Evolutionary conservation across 768 basidiomycete species (phyloP).

Genomic region (Saitozyma sp.): DNA sequence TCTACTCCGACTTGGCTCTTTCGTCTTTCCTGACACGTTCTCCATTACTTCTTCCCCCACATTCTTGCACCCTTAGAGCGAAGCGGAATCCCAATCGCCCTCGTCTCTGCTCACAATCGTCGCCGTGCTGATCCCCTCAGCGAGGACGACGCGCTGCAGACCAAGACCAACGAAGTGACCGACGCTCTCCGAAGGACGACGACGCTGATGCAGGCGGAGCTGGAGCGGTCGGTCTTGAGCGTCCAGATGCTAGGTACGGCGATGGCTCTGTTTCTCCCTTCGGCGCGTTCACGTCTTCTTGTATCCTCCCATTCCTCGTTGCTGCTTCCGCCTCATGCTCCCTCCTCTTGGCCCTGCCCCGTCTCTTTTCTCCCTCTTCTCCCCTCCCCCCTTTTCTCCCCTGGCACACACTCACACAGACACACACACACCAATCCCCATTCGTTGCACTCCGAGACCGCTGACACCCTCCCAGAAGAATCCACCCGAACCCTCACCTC

Average conservation of each 20-base stretch:
- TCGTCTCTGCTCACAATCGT: slow-evolving; percentile 2
- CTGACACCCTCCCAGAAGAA: slow-evolving; percentile 57
- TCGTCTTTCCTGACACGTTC: background rate
- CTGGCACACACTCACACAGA: background rate
- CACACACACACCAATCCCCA: background rate
- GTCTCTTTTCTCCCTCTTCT: background rate
- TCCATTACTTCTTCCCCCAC: background rate
- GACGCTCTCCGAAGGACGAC: slow-evolving; percentile 82
- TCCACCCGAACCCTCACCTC: slow-evolving; percentile 75
- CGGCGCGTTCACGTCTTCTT: background rate
- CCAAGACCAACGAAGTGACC: slow-evolving; percentile 84
- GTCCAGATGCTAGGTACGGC: slow-evolving; percentile 76
- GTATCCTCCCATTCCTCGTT: background rate
- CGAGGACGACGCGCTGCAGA: slow-evolving; percentile 85
- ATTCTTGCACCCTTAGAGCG: too few species aligned
- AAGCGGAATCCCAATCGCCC: background rate
- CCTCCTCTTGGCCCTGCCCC: background rate
- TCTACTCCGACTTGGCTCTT: too few species aligned
- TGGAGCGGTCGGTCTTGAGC: slow-evolving; percentile 82
- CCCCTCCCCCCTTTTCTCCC: background rate
- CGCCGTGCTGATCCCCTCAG: slow-evolving; percentile 48
- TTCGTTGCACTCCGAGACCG: background rate
- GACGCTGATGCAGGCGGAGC: slow-evolving; percentile 82
- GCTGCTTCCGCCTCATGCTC: too few species aligned
- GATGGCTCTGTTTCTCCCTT: background rate